phyloP scores from a whole-genome alignment of 805 yeast species.

The Nakazawaea populi region DNA sequence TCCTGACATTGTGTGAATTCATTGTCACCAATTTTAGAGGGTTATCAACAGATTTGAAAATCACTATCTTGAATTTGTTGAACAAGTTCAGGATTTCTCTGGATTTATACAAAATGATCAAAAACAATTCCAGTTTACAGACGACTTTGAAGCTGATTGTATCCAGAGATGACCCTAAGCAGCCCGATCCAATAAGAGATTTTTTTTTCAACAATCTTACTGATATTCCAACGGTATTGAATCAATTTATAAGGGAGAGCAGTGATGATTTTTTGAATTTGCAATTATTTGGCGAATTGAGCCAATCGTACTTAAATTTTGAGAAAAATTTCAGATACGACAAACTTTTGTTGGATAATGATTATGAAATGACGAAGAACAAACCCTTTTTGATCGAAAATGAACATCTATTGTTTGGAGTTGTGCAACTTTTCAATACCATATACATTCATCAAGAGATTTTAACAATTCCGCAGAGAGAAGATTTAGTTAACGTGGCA shows the following conservation, averaged over 20 bases:
- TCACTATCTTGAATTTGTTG: slow-evolving; percentile 7
- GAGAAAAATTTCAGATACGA: slow-evolving; percentile 15
- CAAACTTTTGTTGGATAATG: slow-evolving; percentile 4
- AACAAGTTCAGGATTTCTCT: slow-evolving; percentile 9
- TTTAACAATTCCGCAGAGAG: not conserved
- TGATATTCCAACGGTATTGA: slow-evolving; percentile 1
- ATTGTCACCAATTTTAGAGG: slow-evolving; percentile 16
- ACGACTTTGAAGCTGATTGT: not conserved
- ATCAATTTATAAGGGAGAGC: slow-evolving; percentile 4
- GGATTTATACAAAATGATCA: slow-evolving; percentile 3
- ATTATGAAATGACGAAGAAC: slow-evolving; percentile 1
- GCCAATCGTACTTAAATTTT: slow-evolving; percentile 11
- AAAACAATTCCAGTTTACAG: not conserved
- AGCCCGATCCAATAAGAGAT: slow-evolving; percentile 4
- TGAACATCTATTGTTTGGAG: slow-evolving; percentile 12
- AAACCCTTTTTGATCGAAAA: slow-evolving; percentile 16
- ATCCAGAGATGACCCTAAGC: not conserved
- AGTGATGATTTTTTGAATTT: slow-evolving; percentile 12
- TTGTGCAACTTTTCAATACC: slow-evolving; percentile 8
- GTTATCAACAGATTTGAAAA: slow-evolving; percentile 7
- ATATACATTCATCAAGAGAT: not conserved
- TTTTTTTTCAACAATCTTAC: slow-evolving; percentile 11
- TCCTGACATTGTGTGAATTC: slow-evolving; percentile 17
- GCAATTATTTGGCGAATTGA: slow-evolving; percentile 7
- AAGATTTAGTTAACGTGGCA: slow-evolving; percentile 1